phyloP scores from a whole-genome alignment of 2,329 filamentous ascomycete genomes.

The Cercospora sesami region DNA sequence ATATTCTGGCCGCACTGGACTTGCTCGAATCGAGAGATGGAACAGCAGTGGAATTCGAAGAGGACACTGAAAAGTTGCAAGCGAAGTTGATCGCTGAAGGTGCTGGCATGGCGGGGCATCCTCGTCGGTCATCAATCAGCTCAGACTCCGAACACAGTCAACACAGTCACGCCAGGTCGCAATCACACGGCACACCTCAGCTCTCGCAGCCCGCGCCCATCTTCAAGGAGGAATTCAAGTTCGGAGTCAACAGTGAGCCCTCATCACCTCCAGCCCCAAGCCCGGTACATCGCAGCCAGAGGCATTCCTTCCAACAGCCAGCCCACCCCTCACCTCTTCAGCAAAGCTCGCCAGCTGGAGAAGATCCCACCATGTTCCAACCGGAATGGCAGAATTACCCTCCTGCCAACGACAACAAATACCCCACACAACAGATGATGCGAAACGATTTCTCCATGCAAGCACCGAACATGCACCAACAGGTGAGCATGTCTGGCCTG shows the following conservation, averaged over 20 bases:
- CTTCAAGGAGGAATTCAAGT: slow-evolving; percentile 22
- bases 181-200: slow-evolving; percentile 42
- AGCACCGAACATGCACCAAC: slow-evolving; percentile 20
- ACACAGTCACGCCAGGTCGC: slow-evolving; percentile 33
- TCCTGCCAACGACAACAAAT: slow-evolving; percentile 20
- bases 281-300: slow-evolving; percentile 23
- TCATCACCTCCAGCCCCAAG: slow-evolving; percentile 31
- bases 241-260: slow-evolving; percentile 34
- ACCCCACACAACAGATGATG: slow-evolving; percentile 19
- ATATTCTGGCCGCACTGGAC: slow-evolving; percentile 61
- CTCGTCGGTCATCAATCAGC: slow-evolving; percentile 57
- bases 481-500: not conserved
- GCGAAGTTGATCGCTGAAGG: slow-evolving; percentile 55
- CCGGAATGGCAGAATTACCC: slow-evolving; percentile 33
- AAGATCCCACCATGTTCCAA: slow-evolving; percentile 37
- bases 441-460: slow-evolving; percentile 28
- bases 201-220: slow-evolving; percentile 30
- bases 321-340: slow-evolving; percentile 31
- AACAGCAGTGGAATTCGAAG: slow-evolving; percentile 57
- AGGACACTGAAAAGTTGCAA: slow-evolving; percentile 58
- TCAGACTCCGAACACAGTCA: slow-evolving; percentile 59
- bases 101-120: slow-evolving; percentile 45
- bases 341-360: slow-evolving; percentile 28
- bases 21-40: slow-evolving; percentile 57
- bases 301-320: slow-evolving; percentile 18